These are phyloP conservation scores for Cryomyces antarcticus DNA, from an alignment of 495 filamentous ascomycete species.

Conservation along the genomic window DNA sequence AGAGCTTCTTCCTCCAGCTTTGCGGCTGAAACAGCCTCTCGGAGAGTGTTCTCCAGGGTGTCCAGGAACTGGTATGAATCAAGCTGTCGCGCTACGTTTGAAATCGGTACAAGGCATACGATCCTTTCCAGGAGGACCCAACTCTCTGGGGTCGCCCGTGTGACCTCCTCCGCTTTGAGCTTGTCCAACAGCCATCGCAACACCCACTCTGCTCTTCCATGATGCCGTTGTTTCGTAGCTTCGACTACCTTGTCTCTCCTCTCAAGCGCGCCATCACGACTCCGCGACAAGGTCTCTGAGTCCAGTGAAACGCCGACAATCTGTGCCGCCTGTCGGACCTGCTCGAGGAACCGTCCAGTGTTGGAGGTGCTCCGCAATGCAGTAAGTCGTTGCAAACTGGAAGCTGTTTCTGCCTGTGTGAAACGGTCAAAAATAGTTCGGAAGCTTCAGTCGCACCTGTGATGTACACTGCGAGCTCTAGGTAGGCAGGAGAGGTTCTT, in stretches of 20 bases:
- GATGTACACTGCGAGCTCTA: too few relatives aligned
- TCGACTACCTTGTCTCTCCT: not conserved
- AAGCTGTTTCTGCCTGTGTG: too few relatives aligned
- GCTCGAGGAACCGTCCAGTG: slow-evolving; percentile 1
- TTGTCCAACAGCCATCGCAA: slow-evolving; percentile 48
- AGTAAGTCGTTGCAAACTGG: too few relatives aligned
- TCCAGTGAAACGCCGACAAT: not conserved
- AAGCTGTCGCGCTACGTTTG: slow-evolving; percentile 6
- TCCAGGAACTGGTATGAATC: slow-evolving; percentile 4
- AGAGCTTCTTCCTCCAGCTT: too few relatives aligned
- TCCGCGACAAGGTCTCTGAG: not conserved
- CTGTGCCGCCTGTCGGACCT: slow-evolving; percentile 7
- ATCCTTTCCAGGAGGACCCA: slow-evolving; percentile 10
- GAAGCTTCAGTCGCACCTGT: too few relatives aligned
- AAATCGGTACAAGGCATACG: slow-evolving; percentile 6
- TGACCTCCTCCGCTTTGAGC: slow-evolving; percentile 20
- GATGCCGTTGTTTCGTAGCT: slow-evolving; percentile 1
- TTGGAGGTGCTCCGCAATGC: too few relatives aligned
- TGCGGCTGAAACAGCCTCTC: slow-evolving; percentile 4
- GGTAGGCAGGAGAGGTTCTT: too few relatives aligned
- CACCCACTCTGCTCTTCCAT: slow-evolving; percentile 41
- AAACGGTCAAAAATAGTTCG: too few relatives aligned
- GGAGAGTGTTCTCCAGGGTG: slow-evolving; percentile 7
- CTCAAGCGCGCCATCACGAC: not conserved
- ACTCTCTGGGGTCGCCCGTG: slow-evolving; percentile 4